Evolutionary conservation across 1,284 basidiomycete genomes (phyloP), one percentile per base, ranked within the genome.

Genomic region (Ustilago esculenta): DNA sequence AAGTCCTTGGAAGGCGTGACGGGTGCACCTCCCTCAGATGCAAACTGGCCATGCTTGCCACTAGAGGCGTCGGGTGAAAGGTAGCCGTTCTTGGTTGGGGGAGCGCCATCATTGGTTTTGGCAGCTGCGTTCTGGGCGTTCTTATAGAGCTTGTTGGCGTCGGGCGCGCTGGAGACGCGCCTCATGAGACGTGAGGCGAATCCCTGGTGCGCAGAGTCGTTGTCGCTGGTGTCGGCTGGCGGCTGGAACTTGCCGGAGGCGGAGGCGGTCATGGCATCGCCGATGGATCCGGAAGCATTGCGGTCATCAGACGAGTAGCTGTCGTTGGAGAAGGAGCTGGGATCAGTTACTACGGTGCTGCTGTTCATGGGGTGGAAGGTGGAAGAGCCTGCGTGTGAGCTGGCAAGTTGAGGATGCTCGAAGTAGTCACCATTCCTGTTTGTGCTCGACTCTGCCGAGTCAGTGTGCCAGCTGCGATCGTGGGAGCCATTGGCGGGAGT

Each of bases 111-210:
- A 39, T 23, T 50, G 17, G 25, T 33, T 35, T 60, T 55, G 23
- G 45, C 54, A 11, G 49, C 37, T 6, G 36, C 53, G 18, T 54
- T 48, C 27, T 64, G 60, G 24, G 49, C 61, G 42, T 75, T 73
- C 42, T 86, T 85, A 81, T 95, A 94, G 18, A 97, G 85, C 36
- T 90, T 90, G 82, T 98, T 98, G 42, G 93, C 90, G 81, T 98
- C 98, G 2, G 95, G 95, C 2, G 94, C 94, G 20, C 93, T 96
- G 1, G 94, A 93, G 39, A 98, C 95, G 34, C 95, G 89, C 45
- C 95, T 89, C 34, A 98, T 60, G 27, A 71, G 68, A 27, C 68
- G 61, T 7, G 61, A 61, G 11, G 68, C 57, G 21, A 66, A 63
- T n/a, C 60, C 48, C n/a, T 57, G 54, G 23, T 52, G 42, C 5